Conservation (phyloP, 2,329 filamentous ascomycete genomes). For the Calonectria honghensis region DNA sequence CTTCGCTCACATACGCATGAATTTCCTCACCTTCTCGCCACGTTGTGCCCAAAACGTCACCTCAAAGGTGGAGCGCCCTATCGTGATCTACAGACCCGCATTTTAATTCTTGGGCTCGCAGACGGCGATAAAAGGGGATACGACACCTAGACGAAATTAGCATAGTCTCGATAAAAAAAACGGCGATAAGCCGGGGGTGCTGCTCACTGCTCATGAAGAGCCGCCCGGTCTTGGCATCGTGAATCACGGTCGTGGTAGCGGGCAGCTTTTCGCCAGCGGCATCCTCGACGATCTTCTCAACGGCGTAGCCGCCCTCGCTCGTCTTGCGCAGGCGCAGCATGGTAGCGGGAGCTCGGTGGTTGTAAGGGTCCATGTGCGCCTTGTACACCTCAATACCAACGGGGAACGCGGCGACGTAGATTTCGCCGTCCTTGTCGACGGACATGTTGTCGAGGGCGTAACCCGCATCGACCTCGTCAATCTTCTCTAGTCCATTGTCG, state of each 20-base stretch:
- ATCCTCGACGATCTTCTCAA: constrained; percentile 53
- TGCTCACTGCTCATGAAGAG: constrained; percentile 52
- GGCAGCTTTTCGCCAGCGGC: constrained; percentile 44
- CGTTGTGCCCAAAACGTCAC: not conserved
- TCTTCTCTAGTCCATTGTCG: constrained; percentile 34
- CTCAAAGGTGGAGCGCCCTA: not conserved
- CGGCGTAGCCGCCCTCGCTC: constrained; percentile 29
- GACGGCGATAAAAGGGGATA: constrained; percentile 50
- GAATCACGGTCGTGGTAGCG: constrained; percentile 49
- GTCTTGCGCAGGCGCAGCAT: constrained; percentile 40
- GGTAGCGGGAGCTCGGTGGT: constrained; percentile 32
- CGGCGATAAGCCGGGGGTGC: accelerated
- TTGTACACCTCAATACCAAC: constrained; percentile 39
- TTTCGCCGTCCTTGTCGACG: constrained; percentile 46
- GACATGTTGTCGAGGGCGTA: constrained; percentile 52
- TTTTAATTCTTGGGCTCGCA: constrained; percentile 47
- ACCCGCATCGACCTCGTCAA: constrained; percentile 33
- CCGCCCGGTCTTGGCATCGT: constrained; percentile 49
- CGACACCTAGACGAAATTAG: constrained; percentile 44
- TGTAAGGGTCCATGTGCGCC: constrained; percentile 43
- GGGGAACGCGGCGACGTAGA: constrained; percentile 48
- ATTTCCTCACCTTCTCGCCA: not conserved
- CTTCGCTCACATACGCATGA: not conserved
- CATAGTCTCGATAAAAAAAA: accelerated
- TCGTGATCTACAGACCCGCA: not conserved